Evolutionary conservation across 208 protist genomes (phyloP), one percentile per base, ranked within the genome.

Genomic region (Crithidia fasciculata): DNA sequence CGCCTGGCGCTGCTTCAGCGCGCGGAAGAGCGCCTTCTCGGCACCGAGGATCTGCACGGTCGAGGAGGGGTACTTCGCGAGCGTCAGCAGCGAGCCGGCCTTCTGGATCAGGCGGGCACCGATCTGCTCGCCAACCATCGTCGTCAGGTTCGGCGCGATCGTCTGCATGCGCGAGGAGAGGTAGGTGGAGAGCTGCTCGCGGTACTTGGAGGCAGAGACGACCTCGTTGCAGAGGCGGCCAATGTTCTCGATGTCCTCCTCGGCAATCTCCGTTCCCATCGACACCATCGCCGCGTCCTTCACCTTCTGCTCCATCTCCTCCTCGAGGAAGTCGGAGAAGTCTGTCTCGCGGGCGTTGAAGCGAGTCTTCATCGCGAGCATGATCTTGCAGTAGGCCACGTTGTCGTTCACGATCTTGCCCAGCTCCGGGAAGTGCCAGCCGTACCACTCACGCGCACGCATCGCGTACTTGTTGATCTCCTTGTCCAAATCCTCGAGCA

Each of bases 391-490:
- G 82, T 99, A 99, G 52, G 92, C 66, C 16, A 98, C 80, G 78
- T 99, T 99, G 79, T 99, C 98, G 44, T 97, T 92, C 16, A 99
- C 88, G 39, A 99, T 90, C 87, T 99, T 99, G 55, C 76, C 81
- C 13, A 99, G 78, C 87, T 99, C 99, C 9, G 99, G 99, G 90
- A 99, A 99, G 92, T 99, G 98, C 98, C 98, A 99, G 41, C 98
- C 98, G 85, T 99, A 99, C 99, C 99, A 99, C 91, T 99, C 99
- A 54, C 90, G 88, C 36, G 99, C 94, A 58, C 99, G 92, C 99
- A 99, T 99, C 8, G 95, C 98, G 83, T 99, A 99, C 72, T 98
- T 99, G 89, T 99, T 99, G 58, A 99, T 93, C 83, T 99, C 99
- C 86, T 99, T 99, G 82, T 99, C 98, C 8, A 99, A 79, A 73